phyloP scores from a whole-genome alignment of 306 rosid species.

The Alnus rubra region DNA sequence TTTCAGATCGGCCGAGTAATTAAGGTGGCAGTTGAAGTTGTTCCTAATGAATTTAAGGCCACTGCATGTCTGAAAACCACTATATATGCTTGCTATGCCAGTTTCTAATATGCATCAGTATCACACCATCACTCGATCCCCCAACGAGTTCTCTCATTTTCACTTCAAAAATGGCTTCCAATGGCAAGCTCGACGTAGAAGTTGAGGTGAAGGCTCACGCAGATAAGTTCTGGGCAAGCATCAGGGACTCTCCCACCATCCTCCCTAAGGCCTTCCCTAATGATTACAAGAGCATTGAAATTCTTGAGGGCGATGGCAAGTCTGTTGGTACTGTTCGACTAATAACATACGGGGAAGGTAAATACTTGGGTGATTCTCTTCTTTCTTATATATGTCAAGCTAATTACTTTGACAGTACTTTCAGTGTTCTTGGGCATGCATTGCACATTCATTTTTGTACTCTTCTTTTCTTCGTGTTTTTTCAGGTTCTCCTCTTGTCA shows the following conservation, averaged over 20 bases:
- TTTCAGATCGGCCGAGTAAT: not conserved
- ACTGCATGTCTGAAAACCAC: not conserved
- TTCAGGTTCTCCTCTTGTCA: slow-evolving; percentile 64
- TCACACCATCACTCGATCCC: too few relatives aligned
- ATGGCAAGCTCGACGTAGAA: slow-evolving; percentile 45
- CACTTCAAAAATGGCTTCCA: slow-evolving; percentile 6
- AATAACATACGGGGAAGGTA: slow-evolving; percentile 63
- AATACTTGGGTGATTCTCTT: not conserved
- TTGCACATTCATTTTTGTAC: not conserved
- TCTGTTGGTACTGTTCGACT: slow-evolving; percentile 69
- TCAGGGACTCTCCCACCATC: slow-evolving; percentile 39
- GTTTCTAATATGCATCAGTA: not conserved
- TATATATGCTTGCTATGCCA: slow-evolving; percentile 8
- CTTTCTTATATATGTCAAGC: not conserved
- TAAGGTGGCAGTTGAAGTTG: slow-evolving; percentile 36
- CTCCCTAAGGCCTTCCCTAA: slow-evolving; percentile 55
- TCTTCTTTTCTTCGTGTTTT: not conserved
- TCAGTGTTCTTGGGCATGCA: too few relatives aligned
- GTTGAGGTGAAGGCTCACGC: slow-evolving; percentile 47
- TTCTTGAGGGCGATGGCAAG: slow-evolving; percentile 81
- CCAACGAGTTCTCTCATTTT: not conserved
- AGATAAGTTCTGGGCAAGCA: slow-evolving; percentile 41
- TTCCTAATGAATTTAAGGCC: slow-evolving; percentile 46
- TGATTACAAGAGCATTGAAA: slow-evolving; percentile 78
- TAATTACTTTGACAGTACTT: not conserved